Conservation (phyloP, 495 filamentous ascomycete genomes). For the Recurvomyces mirabilis region DNA sequence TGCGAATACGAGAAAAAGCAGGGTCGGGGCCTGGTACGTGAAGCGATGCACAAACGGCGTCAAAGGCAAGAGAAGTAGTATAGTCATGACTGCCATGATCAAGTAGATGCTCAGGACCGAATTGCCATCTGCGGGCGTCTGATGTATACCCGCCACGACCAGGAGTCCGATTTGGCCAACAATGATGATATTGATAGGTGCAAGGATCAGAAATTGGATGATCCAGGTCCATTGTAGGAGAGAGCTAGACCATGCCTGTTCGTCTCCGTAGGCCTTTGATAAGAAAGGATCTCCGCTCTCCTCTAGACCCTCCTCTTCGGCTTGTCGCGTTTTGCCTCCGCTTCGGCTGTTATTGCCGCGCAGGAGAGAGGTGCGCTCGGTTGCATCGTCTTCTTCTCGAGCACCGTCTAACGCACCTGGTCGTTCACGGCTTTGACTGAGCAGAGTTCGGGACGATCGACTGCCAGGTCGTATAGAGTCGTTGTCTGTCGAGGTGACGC, state of each 20-base stretch:
- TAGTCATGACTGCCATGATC: conserved; percentile 50
- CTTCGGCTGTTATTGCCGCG: conserved; percentile 27
- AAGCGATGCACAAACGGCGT: conserved; percentile 80
- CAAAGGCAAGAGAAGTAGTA: conserved; percentile 65
- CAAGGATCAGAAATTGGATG: conserved; percentile 69
- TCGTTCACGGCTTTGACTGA: background rate
- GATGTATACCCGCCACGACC: conserved; percentile 56
- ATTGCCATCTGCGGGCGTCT: conserved; percentile 59
- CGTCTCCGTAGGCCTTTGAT: conserved; percentile 53
- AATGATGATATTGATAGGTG: conserved; percentile 64
- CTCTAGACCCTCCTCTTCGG: conserved; percentile 29
- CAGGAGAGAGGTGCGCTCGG: conserved; percentile 72
- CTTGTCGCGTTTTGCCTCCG: conserved; percentile 18
- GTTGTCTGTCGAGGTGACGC: background rate
- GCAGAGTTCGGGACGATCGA: conserved; percentile 17
- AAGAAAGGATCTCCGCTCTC: conserved; percentile 26
- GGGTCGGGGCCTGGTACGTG: conserved; percentile 67
- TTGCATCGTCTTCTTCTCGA: conserved; percentile 47
- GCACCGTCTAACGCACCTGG: conserved; percentile 5
- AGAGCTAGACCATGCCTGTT: conserved; percentile 73
- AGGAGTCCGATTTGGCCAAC: conserved; percentile 63
- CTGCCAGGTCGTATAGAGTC: conserved; percentile 8
- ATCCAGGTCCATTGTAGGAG: conserved; percentile 80
- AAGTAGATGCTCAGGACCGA: conserved; percentile 48
- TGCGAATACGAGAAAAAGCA: conserved; percentile 60